Percentiles rank a stretch among this genome's conserved stretches.
Evolutionary conservation across 208 protist genomes (phyloP).

Genomic region (Tritrichomonas foetus): DNA sequence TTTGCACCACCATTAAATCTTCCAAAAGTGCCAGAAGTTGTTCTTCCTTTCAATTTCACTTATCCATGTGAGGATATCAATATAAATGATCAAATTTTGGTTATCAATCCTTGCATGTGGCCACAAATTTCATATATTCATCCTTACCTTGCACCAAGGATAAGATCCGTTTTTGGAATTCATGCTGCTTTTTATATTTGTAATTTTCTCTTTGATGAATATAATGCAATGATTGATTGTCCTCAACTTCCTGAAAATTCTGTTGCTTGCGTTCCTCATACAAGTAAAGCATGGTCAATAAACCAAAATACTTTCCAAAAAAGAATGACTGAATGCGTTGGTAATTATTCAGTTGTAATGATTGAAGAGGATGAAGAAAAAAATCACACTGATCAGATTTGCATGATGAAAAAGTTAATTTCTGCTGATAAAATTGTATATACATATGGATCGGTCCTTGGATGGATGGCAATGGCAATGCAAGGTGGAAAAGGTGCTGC

Average conservation of each 20-base stretch:
- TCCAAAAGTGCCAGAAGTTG: neutral
- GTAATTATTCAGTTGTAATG: too few relatives aligned
- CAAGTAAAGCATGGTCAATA: too few relatives aligned
- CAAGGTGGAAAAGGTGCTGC: neutral
- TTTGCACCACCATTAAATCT: neutral
- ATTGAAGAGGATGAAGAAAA: too few relatives aligned
- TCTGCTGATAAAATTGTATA: neutral
- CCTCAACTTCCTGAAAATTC: too few relatives aligned
- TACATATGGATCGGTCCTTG: neutral
- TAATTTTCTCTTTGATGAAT: neutral
- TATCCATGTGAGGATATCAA: neutral
- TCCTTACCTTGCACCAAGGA: neutral
- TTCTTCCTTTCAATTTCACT: neutral
- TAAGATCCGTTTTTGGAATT: neutral
- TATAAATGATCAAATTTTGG: neutral
- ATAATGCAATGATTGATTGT: too few relatives aligned
- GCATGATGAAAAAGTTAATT: neutral
- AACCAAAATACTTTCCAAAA: too few relatives aligned
- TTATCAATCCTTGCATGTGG: neutral
- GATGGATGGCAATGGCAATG: neutral
- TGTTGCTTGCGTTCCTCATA: too few relatives aligned
- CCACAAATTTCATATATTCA: conserved; percentile 11
- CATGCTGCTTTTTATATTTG: neutral
- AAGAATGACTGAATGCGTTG: too few relatives aligned
- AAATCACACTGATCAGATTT: neutral